A percentile compares a stretch with the other conserved stretches of the same genome.
Conservation (phyloP, 2,329 filamentous ascomycete genomes). For the Curvularia eragrostidis region DNA sequence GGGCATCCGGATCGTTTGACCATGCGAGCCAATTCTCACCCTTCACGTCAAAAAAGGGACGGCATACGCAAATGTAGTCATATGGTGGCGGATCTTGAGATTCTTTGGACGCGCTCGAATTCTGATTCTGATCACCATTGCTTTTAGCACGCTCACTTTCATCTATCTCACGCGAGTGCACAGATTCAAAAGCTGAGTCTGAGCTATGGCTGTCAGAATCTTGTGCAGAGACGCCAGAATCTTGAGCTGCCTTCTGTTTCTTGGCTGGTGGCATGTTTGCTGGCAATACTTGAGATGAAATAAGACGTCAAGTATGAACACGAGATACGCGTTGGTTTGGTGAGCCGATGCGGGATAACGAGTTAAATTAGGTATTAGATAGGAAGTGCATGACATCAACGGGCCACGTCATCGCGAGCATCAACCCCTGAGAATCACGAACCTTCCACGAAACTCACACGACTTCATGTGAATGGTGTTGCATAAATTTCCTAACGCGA, state of each 20-base stretch:
- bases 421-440: constrained; percentile 11
- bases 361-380: not conserved
- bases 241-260: constrained; percentile 14
- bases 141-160: not conserved
- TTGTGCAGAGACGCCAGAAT: constrained; percentile 12
- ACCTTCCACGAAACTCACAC: constrained; percentile 17
- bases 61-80: constrained; percentile 25
- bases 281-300: not conserved
- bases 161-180: constrained; percentile 5
- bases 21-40: constrained; percentile 14
- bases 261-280: constrained; percentile 21
- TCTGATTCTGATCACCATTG: not conserved
- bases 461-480: constrained; percentile 8
- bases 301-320: not conserved
- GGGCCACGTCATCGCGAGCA: constrained; percentile 14
- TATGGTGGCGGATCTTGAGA: constrained; percentile 2
- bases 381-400: constrained; percentile 16
- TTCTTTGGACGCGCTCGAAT: not conserved
- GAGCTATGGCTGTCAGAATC: constrained; percentile 14
- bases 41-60: constrained; percentile 23
- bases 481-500: constrained; percentile 6
- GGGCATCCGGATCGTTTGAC: constrained; percentile 3
- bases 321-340: not conserved
- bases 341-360: not conserved
- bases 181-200: constrained; percentile 11